Evolutionary conservation across 176 grass and related monocot species (phyloP).

Genomic region (Elymus sibiricus): DNA sequence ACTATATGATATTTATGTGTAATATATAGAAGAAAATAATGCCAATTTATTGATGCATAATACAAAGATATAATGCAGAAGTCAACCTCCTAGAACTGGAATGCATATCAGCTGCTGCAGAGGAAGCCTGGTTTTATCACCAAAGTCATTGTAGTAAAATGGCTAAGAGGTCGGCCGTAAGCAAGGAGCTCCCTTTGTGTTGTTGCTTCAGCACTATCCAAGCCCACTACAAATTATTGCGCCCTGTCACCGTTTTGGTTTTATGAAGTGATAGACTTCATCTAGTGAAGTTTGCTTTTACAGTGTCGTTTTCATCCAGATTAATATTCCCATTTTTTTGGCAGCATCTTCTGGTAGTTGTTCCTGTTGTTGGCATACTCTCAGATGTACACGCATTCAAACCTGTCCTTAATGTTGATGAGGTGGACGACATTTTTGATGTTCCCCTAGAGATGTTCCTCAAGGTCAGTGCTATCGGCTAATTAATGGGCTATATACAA

Average conservation of each 20-base stretch:
- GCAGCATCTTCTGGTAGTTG: conserved; percentile 77
- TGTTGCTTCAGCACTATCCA: background rate
- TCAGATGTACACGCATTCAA: conserved; percentile 49
- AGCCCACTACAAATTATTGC: background rate
- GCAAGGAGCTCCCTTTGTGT: background rate
- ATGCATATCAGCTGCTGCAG: background rate
- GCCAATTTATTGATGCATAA: background rate
- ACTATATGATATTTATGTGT: background rate
- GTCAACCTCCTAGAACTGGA: background rate
- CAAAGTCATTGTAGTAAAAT: background rate
- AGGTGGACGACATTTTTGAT: conserved; percentile 61
- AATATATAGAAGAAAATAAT: background rate
- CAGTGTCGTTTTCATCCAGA: background rate
- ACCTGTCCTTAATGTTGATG: conserved; percentile 41
- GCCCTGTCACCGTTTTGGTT: background rate
- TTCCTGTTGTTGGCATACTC: conserved; percentile 63
- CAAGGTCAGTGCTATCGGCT: conserved; percentile 37
- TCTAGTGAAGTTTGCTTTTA: background rate
- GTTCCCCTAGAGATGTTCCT: conserved; percentile 78
- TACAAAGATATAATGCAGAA: background rate
- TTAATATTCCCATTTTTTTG: conserved; percentile 18
- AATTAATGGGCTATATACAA: background rate
- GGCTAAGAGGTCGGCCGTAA: background rate
- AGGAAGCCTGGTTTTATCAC: background rate
- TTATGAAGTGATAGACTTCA: background rate